Percentiles rank a stretch among this genome's conserved stretches.
These are phyloP conservation scores for Psilocybe subaeruginosa DNA, from an alignment of 768 basidiomycete species.

Conservation along the genomic window DNA sequence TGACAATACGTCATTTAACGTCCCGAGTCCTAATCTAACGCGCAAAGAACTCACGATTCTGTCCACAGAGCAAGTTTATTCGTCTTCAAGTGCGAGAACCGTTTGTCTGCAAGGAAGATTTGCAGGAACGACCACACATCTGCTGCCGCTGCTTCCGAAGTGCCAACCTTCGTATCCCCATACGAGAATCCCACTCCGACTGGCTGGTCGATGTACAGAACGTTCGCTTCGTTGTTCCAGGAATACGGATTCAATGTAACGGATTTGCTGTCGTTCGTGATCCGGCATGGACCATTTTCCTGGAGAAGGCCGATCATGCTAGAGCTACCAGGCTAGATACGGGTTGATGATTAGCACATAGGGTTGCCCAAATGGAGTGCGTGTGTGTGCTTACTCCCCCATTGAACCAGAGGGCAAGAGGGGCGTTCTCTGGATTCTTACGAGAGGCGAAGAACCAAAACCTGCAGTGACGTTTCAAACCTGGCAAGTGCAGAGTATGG, in stretches of 20 bases:
- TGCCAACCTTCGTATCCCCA: constrained; percentile 50
- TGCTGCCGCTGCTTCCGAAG: constrained; percentile 53
- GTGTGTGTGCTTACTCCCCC: constrained; percentile 45
- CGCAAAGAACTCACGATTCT: constrained; percentile 45
- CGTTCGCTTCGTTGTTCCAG: constrained; percentile 60
- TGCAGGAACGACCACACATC: constrained; percentile 68
- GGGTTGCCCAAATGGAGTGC: too few relatives aligned
- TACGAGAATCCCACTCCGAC: constrained; percentile 69
- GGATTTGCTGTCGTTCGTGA: constrained; percentile 52
- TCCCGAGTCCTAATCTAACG: neutral
- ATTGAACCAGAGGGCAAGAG: constrained; percentile 71
- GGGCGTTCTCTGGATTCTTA: constrained; percentile 59
- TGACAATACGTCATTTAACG: neutral
- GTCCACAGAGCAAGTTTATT: constrained; percentile 64
- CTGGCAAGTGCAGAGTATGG: neutral
- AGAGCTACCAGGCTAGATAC: constrained; percentile 51
- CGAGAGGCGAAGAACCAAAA: constrained; percentile 74
- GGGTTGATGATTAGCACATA: neutral
- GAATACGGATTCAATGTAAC: constrained; percentile 56
- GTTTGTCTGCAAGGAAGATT: constrained; percentile 59
- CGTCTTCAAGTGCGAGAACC: constrained; percentile 48
- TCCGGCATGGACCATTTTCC: constrained; percentile 77
- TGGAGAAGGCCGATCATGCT: constrained; percentile 72
- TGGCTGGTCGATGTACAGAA: constrained; percentile 68
- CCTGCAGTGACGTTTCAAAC: constrained; percentile 32